A percentile compares a stretch with the other conserved stretches of the same genome.
Conservation (phyloP, 768 basidiomycete species). For the Phanerochaete carnosa region DNA sequence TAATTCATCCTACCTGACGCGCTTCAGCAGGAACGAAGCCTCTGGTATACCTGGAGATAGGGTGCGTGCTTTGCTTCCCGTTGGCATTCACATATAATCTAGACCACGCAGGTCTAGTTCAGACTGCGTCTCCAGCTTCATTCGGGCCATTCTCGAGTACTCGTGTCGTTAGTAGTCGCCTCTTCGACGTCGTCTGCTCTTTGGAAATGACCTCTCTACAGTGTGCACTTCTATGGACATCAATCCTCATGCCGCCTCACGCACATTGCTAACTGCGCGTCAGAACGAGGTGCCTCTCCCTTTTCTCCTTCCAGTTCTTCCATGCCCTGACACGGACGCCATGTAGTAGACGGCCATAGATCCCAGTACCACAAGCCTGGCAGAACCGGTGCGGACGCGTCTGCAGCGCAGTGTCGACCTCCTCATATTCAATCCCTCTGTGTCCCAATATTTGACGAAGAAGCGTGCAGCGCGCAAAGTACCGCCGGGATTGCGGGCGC, state of each 20-base stretch:
- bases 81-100: neutral
- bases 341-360: constrained; percentile 56
- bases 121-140: constrained; percentile 86
- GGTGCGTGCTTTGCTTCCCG: constrained; percentile 44
- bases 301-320: neutral
- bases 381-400: constrained; percentile 53
- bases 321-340: neutral
- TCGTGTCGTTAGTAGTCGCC: constrained; percentile 52
- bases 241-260: constrained; percentile 69
- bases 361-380: constrained; percentile 61
- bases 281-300: constrained; percentile 60
- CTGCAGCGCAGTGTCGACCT: constrained; percentile 67
- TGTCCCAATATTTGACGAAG: constrained; percentile 75
- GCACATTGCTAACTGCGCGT: constrained; percentile 62
- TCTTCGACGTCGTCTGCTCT: neutral
- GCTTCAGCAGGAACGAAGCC: constrained; percentile 71
- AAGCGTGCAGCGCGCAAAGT: constrained; percentile 60
- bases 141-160: constrained; percentile 66
- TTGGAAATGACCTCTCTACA: constrained; percentile 23
- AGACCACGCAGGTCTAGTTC: constrained; percentile 72
- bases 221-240: constrained; percentile 90
- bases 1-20: constrained; percentile 91
- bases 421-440: constrained; percentile 97
- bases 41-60: constrained; percentile 82
- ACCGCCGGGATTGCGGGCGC: constrained; percentile 63